phyloP scores from a whole-genome alignment of 139 green algal species.

The Chlamydomonas applanata region DNA sequence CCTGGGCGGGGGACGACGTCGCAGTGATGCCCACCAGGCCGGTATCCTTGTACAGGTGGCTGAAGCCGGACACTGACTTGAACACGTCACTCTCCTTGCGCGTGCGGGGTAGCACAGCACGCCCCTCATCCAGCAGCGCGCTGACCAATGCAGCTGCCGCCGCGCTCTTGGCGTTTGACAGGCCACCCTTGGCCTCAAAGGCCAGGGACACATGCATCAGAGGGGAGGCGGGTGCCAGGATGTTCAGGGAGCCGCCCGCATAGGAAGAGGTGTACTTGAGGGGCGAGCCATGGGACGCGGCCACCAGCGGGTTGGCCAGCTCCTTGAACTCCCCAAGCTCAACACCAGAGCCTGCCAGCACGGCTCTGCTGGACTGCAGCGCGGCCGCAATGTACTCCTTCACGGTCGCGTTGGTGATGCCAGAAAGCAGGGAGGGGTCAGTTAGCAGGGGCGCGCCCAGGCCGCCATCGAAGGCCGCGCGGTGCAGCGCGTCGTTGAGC shows the following conservation, averaged over 20 bases:
- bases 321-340: conserved; percentile 30
- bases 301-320: conserved; percentile 26
- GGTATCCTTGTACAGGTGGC: conserved; percentile 36
- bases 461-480: conserved; percentile 37
- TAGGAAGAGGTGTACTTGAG: conserved; percentile 30
- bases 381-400: conserved; percentile 29
- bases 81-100: conserved; percentile 31
- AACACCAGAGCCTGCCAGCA: conserved; percentile 38
- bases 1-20: conserved; percentile 11
- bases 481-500: conserved; percentile 53
- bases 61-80: conserved; percentile 27
- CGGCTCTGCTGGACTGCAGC: conserved; percentile 23
- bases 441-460: conserved; percentile 23
- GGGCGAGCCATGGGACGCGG: neutral
- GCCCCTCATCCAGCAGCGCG: conserved; percentile 44
- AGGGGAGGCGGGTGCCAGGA: conserved; percentile 25
- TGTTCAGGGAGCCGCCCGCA: conserved; percentile 42
- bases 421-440: conserved; percentile 15
- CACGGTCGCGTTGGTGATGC: conserved; percentile 32
- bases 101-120: conserved; percentile 37
- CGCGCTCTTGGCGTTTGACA: conserved; percentile 42
- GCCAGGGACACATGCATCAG: conserved; percentile 44
- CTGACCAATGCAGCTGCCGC: conserved; percentile 44
- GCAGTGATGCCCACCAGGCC: conserved; percentile 39
- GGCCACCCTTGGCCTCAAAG: conserved; percentile 53